Evolutionary conservation across 1,284 basidiomycete genomes (phyloP), one percentile per base, ranked within the genome.

Genomic region (Leccinum pallidistipes): DNA sequence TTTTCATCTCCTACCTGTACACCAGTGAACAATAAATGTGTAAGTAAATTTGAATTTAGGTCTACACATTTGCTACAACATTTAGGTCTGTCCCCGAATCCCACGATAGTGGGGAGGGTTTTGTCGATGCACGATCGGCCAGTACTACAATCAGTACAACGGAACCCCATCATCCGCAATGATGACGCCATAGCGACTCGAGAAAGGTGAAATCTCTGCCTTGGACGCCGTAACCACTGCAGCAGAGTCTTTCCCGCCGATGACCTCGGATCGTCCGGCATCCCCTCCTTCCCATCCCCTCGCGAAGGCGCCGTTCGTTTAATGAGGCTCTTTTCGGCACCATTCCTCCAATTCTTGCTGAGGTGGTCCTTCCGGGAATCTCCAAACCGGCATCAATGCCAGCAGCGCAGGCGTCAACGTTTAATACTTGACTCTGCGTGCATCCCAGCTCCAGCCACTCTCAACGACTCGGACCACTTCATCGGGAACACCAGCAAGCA

Each of bases 201-300:
- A 77, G 21, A 76, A 78, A 2, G 91, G 91, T 47, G 91, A 92
- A 81, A 84, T 92, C 59, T 90, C 81, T 62, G 77, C 92, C 16
- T 75, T 92, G 32, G 83, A 91, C 63, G 78, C 80, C 40, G 77
- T 81, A 56, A 82, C 83, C 31, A 80, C n/a, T 93, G 90, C 90
- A 84, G 83, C 56, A 83, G 91, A 64, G 73, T 91, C 21, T 70
- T 92, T 43, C 91, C 91, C 43, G 80, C 90, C 45, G 88, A 88
- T 27, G 90, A 92, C 70, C 90, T 89, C 55, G 82, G 81, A 65
- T 76, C 76, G 36, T 60, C 73, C 24, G 72, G 68, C 45, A 58
- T 62, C 49, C 70, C 76, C 5, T 68, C 80, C 27, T 88, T 81
- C 68, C 91, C 89, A 5, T 76, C 78, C 38, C 84, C 88, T 55